Evolutionary conservation across 371 early-diverging fungal genomes (phyloP).

Genomic region (Entomophthora muscae): DNA sequence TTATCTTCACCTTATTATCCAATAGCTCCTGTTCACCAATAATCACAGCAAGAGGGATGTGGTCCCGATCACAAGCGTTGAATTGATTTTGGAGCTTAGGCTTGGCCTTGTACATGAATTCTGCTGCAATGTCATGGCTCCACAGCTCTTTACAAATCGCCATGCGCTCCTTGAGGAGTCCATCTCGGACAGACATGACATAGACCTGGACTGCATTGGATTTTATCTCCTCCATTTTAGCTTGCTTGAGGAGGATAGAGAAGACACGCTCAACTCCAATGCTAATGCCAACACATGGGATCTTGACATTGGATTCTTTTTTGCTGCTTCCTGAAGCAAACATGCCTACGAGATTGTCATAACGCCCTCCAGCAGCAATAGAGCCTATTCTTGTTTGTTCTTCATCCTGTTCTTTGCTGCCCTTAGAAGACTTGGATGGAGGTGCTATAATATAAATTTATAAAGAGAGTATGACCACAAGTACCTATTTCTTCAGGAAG

Average conservation of each 20-base stretch:
- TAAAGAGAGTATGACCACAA: background rate
- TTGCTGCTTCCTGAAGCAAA: constrained; percentile 48
- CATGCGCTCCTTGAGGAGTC: constrained; percentile 88
- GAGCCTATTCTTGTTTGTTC: constrained; percentile 88
- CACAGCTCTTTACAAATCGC: constrained; percentile 67
- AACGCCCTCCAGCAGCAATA: constrained; percentile 97
- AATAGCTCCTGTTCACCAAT: constrained; percentile 73
- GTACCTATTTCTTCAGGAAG: constrained; percentile 36
- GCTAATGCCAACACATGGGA: constrained; percentile 96
- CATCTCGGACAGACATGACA: constrained; percentile 72
- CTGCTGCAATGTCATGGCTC: constrained; percentile 70
- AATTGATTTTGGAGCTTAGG: constrained; percentile 71
- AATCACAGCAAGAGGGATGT: constrained; percentile 78
- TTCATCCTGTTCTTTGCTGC: constrained; percentile 43
- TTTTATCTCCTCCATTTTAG: constrained; percentile 39
- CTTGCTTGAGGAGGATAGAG: constrained; percentile 57
- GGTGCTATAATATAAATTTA: constrained; percentile 3
- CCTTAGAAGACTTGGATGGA: constrained; percentile 11
- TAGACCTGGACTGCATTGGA: constrained; percentile 74
- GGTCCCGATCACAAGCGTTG: constrained; percentile 59
- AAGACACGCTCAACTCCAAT: constrained; percentile 97
- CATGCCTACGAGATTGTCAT: constrained; percentile 96
- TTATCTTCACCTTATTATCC: constrained; percentile 61
- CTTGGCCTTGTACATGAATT: constrained; percentile 85
- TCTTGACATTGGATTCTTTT: constrained; percentile 44